Base-by-base conservation (phyloP, 208 protist genomes). In the Strigomonas culicis region DNA sequence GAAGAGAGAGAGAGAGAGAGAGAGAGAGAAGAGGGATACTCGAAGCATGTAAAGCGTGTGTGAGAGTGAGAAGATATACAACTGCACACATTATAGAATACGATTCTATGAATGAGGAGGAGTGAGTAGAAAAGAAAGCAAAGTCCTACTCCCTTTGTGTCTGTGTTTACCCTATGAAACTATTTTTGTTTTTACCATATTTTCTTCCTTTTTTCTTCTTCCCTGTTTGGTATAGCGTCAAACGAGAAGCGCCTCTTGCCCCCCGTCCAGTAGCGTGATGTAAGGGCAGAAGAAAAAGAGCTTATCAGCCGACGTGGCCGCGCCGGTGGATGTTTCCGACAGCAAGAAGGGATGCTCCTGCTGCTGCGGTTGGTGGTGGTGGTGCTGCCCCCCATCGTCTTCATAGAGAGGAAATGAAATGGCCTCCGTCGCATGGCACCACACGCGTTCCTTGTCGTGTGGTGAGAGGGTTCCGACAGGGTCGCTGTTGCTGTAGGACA, bases 221-320 rank as follows among this genome's bases (percentile, higher is more conserved):
- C 24, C 21, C 13, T 28, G 17, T n/a, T 13, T 28, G 17, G 25
- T n/a, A 8, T 17, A n/a, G 25, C 28, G 3, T 41, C 43, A 72
- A 10, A 78, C 10, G 28, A 86, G 36, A 8, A 50, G 66, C 0
- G 74, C 84, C 1, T 75, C 59, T 51, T 88, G 80, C 8, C 74
- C 75, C 24, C 66, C 43, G 55, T 88, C 80, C 67, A 91, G 72
- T 25, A 91, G 59, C 22, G 84, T 88, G 15, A 84, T 79, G 51
- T 91, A 79, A 36, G 80, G 80, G 21, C 70, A 59, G 65, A 91
- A 91, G 13, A 39, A 39, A 10, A 39, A 39, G 34, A 39, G 10
- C 10, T 4, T 4, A 52, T 65, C 32, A 2, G 74, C 41, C 15
- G 63, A 47, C 21, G 64, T 47, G 25, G n/a, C 10, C 41, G 60